Conservation (phyloP, 495 filamentous ascomycete species). For the Cairneyella variabilis region DNA sequence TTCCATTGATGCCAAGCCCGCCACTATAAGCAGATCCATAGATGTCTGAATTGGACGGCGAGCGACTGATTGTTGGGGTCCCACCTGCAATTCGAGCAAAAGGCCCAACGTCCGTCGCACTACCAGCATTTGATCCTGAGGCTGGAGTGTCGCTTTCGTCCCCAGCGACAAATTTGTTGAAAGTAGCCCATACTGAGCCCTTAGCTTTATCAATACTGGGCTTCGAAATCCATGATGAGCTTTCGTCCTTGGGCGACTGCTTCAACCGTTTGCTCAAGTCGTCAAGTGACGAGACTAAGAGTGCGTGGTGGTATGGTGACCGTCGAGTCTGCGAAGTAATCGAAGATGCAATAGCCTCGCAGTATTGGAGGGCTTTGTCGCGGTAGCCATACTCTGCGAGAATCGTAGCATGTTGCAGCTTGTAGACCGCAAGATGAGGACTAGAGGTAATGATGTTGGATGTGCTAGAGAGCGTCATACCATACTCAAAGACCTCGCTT, state of each 20-base stretch:
- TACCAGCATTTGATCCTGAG: slow-evolving; percentile 54
- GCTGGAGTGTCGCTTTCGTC: slow-evolving; percentile 67
- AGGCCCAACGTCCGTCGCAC: slow-evolving; percentile 61
- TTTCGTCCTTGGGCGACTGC: slow-evolving; percentile 73
- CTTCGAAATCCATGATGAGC: slow-evolving; percentile 76
- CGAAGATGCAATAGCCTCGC: slow-evolving; percentile 74
- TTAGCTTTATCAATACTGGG: slow-evolving; percentile 94
- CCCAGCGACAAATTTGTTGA: slow-evolving; percentile 92
- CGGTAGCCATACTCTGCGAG: slow-evolving; percentile 80
- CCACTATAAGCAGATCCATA: slow-evolving; percentile 52
- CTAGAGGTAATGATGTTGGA: slow-evolving; percentile 49
- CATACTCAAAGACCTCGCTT: slow-evolving; percentile 92
- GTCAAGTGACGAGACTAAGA: slow-evolving; percentile 71
- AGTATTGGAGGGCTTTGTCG: slow-evolving; percentile 84
- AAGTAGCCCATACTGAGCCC: slow-evolving; percentile 78
- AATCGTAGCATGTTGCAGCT: slow-evolving; percentile 77
- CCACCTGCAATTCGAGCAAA: slow-evolving; percentile 75
- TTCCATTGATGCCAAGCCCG: slow-evolving; percentile 15
- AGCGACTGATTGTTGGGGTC: slow-evolving; percentile 79
- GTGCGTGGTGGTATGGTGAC: slow-evolving; percentile 77
- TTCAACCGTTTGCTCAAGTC: slow-evolving; percentile 78
- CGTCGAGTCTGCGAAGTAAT: slow-evolving; percentile 78
- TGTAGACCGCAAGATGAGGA: slow-evolving; percentile 85
- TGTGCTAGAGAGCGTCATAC: slow-evolving; percentile 58
- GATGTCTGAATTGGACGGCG: slow-evolving; percentile 70